Evolutionary conservation across 805 yeast species (phyloP), one percentile per base, ranked within the genome.

Genomic region (Barnettozyma californica): DNA sequence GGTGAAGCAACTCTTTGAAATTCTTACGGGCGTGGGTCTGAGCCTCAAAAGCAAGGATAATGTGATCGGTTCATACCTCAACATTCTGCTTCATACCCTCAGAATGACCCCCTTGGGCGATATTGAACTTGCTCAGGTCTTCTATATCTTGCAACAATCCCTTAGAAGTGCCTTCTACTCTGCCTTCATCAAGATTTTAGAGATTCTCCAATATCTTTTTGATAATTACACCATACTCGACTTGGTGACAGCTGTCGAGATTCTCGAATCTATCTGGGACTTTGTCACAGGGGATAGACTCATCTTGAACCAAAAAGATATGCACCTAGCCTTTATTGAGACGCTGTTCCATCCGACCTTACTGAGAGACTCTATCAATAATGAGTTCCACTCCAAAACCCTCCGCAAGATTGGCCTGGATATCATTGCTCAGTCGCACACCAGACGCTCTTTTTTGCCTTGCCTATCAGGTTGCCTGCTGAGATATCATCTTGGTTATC

Each of bases 381-480:
- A 62, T 51, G 62, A 55, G 13, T 53, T 48, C 1, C 53, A 71
- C 18, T 59, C 66, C 10, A 59, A 55, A 7, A 50, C 51, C 0
- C 59, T 50, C 18, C 44, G 34, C 25, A 53, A 47, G 18, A 70
- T 79, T 45, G 71, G 78, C 2, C 42, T 54, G 13, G 72, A 77
- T 1, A 69, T 83, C 2, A 67, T 83, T 26, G 54, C 58, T 1
- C 73, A 76, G 41, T 67, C 87, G 0, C 71, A 61, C 46, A 82
- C 87, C 0, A 76, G 96, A 63, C 78, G 95, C 54, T 74, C 85
- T 2, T 66, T 90, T 8, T 64, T 88, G 21, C 91, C 96, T 0
- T 56, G 73, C 1, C 60, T 90, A 10, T 70, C 85, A 9, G 63
- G 62, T 25, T 60, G 68, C 6, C 54, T 89, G 4, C 68, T 73